Conservation (phyloP, 371 early-diverging fungal species). For the Mucor velutinosus region DNA sequence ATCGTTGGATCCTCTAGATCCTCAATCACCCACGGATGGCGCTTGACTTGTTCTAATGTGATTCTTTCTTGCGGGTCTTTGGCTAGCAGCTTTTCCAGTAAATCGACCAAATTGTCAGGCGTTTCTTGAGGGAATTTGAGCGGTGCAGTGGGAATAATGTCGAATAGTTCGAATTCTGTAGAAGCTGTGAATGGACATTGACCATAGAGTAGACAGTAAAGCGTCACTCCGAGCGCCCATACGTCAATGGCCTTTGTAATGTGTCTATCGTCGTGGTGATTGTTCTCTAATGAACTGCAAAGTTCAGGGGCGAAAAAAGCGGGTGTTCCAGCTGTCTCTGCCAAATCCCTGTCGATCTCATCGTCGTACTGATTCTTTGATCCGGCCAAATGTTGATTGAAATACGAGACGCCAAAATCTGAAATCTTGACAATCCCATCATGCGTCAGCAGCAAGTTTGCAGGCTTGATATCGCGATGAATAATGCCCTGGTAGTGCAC, state of each 20-base stretch:
- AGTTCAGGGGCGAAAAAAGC: slow-evolving; percentile 97
- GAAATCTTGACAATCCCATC: slow-evolving; percentile 84
- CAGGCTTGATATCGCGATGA: slow-evolving; percentile 89
- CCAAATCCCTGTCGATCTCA: slow-evolving; percentile 73
- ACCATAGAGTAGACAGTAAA: slow-evolving; percentile 96
- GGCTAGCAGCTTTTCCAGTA: slow-evolving; percentile 70
- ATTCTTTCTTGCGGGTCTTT: slow-evolving; percentile 82
- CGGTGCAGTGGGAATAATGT: slow-evolving; percentile 76
- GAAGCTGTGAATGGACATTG: slow-evolving; percentile 94
- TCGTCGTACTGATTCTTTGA: slow-evolving; percentile 25
- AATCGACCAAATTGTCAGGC: slow-evolving; percentile 49
- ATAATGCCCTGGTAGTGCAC: slow-evolving; percentile 72
- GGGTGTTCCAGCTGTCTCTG: slow-evolving; percentile 93
- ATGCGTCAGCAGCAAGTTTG: slow-evolving; percentile 76
- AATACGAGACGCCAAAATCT: slow-evolving; percentile 92
- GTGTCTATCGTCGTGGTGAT: slow-evolving; percentile 26
- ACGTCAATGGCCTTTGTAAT: slow-evolving; percentile 92
- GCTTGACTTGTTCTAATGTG: slow-evolving; percentile 80
- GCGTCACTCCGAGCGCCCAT: slow-evolving; percentile 98
- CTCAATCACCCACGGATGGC: slow-evolving; percentile 83
- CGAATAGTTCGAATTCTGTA: slow-evolving; percentile 91
- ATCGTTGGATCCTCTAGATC: slow-evolving; percentile 63
- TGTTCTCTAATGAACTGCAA: slow-evolving; percentile 62
- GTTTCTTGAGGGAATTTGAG: slow-evolving; percentile 26
- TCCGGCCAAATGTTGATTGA: slow-evolving; percentile 47